Base-by-base conservation (phyloP, 176 grass and related monocot genomes). In the Pharus latifolius region DNA sequence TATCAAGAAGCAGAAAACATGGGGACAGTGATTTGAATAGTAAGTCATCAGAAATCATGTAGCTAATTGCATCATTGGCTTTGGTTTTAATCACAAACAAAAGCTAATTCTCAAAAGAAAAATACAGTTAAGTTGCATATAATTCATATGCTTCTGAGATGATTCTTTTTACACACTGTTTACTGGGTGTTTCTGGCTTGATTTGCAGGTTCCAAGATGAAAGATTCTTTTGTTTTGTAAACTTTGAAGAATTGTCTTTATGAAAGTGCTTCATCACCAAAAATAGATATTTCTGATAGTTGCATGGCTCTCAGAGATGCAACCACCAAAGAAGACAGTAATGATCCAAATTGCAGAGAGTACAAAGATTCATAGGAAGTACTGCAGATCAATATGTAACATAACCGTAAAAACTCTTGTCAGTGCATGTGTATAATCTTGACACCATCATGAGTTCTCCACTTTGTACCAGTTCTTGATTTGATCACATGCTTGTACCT, bases 1-100 rank as follows among this genome's bases (percentile, higher is more conserved):
- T 88, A 78, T 65, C 70, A 89, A 73, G 76, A 88, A 52, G 78
- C 66, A 45, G 80, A 80, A 75, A 90, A 85, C 45, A 79, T 78
- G 29, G 67, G 82, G 24, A 80, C 77, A 19, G 56, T 57, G 30
- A 86, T 79, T 52, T 90, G 64, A 90, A 75, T 19, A 68, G 70
- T 65, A 76, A 70, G 71, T 70, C 10, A 69, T 55, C 48, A 54
- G 2, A 45, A 25, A 54, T 32, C 15, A 56, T 53, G 23, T 56
- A 37, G 27, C 19, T 18, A 77, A 17, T 81, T 13, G 23, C n/a
- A 45, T 23, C n/a, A n/a, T n/a, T n/a, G n/a, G n/a, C n/a, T n/a
- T n/a, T n/a, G n/a, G n/a, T n/a, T n/a, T n/a, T n/a, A n/a, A n/a
- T n/a, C n/a, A n/a, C n/a, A n/a, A n/a, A n/a, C n/a, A n/a, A n/a